A percentile compares a stretch with the other conserved stretches of the same genome.
phyloP scores from a whole-genome alignment of 441 rosid genomes.

The Pelargonium australe region DNA sequence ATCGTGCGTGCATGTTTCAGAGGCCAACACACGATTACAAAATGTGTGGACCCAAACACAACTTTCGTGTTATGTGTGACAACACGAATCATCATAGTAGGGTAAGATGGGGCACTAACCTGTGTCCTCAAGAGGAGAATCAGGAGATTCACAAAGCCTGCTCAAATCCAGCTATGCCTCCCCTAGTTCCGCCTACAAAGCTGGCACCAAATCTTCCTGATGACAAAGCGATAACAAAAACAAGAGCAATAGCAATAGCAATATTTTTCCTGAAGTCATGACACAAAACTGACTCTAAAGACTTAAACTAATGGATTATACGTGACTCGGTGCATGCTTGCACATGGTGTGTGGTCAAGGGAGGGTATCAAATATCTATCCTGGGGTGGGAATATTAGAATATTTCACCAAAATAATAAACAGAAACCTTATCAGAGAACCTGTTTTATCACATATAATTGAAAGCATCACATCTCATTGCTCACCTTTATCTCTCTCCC shows the following conservation, averaged over 20 bases:
- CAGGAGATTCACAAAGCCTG: no score
- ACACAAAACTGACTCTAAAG: not conserved
- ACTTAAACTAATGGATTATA: not conserved
- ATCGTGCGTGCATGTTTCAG: no score
- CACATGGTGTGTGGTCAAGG: no score
- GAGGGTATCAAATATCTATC: not conserved
- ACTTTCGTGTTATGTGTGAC: no score
- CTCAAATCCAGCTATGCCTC: not conserved
- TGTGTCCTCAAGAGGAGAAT: no score
- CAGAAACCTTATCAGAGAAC: not conserved
- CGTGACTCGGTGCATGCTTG: not conserved
- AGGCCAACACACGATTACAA: no score
- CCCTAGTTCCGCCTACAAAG: not conserved
- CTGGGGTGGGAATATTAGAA: not conserved
- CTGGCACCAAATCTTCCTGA: not conserved
- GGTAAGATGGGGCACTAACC: no score
- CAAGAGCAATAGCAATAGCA: not conserved
- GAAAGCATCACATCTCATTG: not conserved
- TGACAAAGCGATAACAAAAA: not conserved
- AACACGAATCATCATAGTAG: no score
- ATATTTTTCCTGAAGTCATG: not conserved
- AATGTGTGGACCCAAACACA: no score
- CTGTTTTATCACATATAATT: not conserved
- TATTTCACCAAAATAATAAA: not conserved
- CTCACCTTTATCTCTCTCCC: not conserved